Evolutionary conservation across 1,139 yeast species (phyloP).

Genomic region (Kurtzmaniella quercitrusa): DNA sequence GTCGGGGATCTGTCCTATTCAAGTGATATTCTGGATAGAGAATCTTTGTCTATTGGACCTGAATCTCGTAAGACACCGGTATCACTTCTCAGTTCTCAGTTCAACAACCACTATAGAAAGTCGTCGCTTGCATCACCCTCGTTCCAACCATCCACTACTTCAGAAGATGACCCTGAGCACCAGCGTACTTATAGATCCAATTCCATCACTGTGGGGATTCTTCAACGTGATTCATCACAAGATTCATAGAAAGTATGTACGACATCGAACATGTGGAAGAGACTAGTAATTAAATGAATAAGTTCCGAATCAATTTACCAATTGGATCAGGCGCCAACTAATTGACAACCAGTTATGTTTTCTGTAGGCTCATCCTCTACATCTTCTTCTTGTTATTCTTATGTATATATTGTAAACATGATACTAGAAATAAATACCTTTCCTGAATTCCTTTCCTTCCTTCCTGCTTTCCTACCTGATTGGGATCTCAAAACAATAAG

Average conservation of each 20-base stretch:
- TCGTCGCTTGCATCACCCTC: conserved; percentile 36
- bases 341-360: too few relatives aligned
- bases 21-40: conserved; percentile 3
- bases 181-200: conserved; percentile 32
- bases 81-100: conserved; percentile 17
- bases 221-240: conserved; percentile 22
- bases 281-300: too few relatives aligned
- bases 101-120: conserved; percentile 45
- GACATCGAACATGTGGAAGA: too few relatives aligned
- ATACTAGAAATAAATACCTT: background rate
- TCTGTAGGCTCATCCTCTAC: too few relatives aligned
- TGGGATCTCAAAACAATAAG: background rate
- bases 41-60: background rate
- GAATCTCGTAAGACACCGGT: background rate
- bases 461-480: background rate
- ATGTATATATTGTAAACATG: background rate
- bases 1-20: conserved; percentile 7
- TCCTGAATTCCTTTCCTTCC: background rate
- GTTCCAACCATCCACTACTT: conserved; percentile 27
- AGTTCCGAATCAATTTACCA: too few relatives aligned
- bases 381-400: background rate
- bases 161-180: conserved; percentile 4
- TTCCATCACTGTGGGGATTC: conserved; percentile 39
- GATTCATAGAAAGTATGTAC: too few relatives aligned
- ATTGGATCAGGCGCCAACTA: too few relatives aligned